Percentiles rank a stretch among this genome's conserved stretches.
phyloP scores from a whole-genome alignment of 2,329 filamentous ascomycete genomes.

The Fusarium marasasianum region DNA sequence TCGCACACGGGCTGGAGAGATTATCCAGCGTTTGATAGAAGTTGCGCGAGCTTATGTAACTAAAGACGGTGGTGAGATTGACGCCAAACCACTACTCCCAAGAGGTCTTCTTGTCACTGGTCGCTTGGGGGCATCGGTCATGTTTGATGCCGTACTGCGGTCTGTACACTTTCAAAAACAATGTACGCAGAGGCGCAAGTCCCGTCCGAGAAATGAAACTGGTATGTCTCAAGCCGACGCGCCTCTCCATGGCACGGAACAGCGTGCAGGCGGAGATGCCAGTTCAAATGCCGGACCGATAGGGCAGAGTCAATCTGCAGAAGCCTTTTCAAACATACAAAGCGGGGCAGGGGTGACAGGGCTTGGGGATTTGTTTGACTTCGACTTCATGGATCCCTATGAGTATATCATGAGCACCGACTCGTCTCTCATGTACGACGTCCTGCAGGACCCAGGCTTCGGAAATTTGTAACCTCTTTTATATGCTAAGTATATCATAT shows the following conservation, averaged over 20 bases:
- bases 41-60: too few species aligned
- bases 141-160: neutral
- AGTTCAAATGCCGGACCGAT: accelerated
- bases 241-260: accelerated
- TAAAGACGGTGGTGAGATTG: accelerated
- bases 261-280: accelerated
- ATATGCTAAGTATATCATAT: neutral
- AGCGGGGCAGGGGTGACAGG: too few species aligned
- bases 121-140: neutral
- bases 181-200: too few species aligned
- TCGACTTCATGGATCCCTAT: neutral
- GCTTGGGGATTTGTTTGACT: neutral
- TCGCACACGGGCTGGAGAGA: neutral
- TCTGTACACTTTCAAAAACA: neutral
- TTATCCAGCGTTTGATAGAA: neutral
- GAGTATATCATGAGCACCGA: neutral
- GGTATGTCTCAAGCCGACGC: accelerated
- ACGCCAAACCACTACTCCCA: neutral
- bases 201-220: accelerated
- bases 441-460: too few species aligned
- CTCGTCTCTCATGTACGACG: neutral
- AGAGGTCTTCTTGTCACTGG: neutral
- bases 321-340: too few species aligned
- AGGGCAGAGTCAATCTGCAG: accelerated
- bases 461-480: neutral